Conservation (phyloP, 2,329 filamentous ascomycete genomes). For the Aureobasidium lini region DNA sequence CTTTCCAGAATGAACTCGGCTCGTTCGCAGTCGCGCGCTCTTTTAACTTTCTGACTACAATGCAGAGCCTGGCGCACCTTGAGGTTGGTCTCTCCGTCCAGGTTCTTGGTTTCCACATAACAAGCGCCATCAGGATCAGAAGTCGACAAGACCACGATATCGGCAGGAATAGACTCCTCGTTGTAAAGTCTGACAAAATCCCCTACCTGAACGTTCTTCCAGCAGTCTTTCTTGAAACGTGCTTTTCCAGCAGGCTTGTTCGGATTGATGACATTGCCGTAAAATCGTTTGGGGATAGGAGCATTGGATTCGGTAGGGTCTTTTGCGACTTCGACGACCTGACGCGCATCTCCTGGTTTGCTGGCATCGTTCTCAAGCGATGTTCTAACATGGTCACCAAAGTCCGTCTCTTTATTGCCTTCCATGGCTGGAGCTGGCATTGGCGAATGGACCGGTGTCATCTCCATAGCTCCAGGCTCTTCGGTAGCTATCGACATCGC, state of each 20-base stretch:
- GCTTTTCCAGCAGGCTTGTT: constrained; percentile 61
- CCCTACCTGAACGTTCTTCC: constrained; percentile 92
- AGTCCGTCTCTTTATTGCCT: constrained; percentile 30
- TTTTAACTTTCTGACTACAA: constrained; percentile 72
- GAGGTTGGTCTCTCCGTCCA: constrained; percentile 95
- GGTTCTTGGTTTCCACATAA: constrained; percentile 95
- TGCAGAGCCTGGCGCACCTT: constrained; percentile 90
- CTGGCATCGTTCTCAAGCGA: constrained; percentile 18
- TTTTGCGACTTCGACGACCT: constrained; percentile 25
- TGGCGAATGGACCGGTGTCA: constrained; percentile 90
- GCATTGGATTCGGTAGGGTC: constrained; percentile 36
- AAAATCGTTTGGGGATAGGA: constrained; percentile 41
- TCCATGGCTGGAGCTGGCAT: constrained; percentile 46
- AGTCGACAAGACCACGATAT: constrained; percentile 85
- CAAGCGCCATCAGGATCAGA: constrained; percentile 91
- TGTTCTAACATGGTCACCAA: constrained; percentile 12
- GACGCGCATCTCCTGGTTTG: constrained; percentile 17
- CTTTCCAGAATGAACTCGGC: constrained; percentile 84
- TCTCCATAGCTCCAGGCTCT: constrained; percentile 67
- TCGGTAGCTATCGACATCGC: constrained; percentile 28
- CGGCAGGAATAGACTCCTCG: constrained; percentile 88
- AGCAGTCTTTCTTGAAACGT: constrained; percentile 83
- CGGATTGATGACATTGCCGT: constrained; percentile 67
- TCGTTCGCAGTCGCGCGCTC: constrained; percentile 86
- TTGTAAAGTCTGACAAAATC: constrained; percentile 97